Conservation (phyloP, 2,329 filamentous ascomycete species). For the Botrytis hyacinthi region DNA sequence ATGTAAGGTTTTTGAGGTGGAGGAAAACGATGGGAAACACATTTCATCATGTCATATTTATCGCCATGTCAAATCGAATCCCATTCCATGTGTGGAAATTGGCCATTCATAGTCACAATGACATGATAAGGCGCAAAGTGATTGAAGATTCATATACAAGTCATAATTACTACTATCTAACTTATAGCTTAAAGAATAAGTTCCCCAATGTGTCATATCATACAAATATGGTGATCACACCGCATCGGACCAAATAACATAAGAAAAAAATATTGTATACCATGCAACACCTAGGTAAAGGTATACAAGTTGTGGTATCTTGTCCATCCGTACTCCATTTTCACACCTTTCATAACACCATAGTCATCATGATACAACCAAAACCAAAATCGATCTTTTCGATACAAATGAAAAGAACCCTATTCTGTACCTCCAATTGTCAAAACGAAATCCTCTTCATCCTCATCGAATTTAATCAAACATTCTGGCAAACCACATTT, state of each 20-base stretch:
- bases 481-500: constrained; percentile 34
- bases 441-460: constrained; percentile 56
- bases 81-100: neutral
- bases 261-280: neutral
- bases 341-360: constrained; percentile 9
- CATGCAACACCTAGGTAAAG: neutral
- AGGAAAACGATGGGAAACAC: neutral
- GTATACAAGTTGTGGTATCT: constrained; percentile 14
- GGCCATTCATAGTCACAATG: neutral
- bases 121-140: neutral
- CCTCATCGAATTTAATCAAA: constrained; percentile 41
- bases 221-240: neutral
- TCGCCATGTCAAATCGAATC: neutral
- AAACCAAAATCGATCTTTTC: neutral
- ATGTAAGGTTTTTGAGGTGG: neutral
- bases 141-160: neutral
- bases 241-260: neutral
- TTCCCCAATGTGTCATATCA: neutral
- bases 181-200: neutral
- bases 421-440: constrained; percentile 40
- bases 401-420: neutral
- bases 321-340: constrained; percentile 8
- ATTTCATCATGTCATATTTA: neutral
- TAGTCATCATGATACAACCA: constrained; percentile 4
- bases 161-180: constrained; percentile 1